phyloP scores from a whole-genome alignment of 257 asterid genomes.

The Solanum tacnaense region DNA sequence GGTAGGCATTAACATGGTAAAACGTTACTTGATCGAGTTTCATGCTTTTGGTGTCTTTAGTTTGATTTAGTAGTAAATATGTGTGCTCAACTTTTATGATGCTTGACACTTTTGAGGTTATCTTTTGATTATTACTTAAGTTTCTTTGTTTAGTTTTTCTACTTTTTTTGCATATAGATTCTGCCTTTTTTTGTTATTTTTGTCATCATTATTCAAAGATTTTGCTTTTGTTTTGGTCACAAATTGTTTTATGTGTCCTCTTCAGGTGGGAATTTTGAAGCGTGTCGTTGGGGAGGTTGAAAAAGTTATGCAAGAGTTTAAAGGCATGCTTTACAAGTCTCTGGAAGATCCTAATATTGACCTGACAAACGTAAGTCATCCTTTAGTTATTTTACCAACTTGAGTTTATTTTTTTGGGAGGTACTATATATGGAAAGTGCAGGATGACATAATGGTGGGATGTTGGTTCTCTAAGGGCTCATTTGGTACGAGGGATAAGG shows the following conservation, averaged over 20 bases:
- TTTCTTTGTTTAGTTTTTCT: neutral
- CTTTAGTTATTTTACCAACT: neutral
- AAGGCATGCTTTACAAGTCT: slow-evolving; percentile 87
- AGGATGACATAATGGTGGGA: neutral
- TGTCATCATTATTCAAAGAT: neutral
- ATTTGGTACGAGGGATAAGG: neutral
- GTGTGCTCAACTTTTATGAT: neutral
- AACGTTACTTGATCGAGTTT: neutral
- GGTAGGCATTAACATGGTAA: neutral
- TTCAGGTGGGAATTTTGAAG: slow-evolving; percentile 88
- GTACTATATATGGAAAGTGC: neutral
- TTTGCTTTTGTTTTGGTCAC: neutral
- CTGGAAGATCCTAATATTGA: slow-evolving; percentile 95
- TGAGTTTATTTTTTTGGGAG: neutral
- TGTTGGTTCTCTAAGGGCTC: neutral
- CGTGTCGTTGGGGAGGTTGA: slow-evolving; percentile 96
- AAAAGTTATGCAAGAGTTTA: slow-evolving; percentile 90
- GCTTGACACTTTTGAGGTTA: neutral
- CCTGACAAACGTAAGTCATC: slow-evolving; percentile 59
- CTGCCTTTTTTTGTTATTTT: neutral
- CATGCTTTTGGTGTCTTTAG: neutral
- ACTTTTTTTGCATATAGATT: neutral
- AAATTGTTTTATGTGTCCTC: neutral
- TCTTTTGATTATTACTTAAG: neutral
- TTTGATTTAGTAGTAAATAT: neutral